Base-by-base conservation (phyloP, 108 stramenopile genomes). In the Skeletonema menzelii region DNA sequence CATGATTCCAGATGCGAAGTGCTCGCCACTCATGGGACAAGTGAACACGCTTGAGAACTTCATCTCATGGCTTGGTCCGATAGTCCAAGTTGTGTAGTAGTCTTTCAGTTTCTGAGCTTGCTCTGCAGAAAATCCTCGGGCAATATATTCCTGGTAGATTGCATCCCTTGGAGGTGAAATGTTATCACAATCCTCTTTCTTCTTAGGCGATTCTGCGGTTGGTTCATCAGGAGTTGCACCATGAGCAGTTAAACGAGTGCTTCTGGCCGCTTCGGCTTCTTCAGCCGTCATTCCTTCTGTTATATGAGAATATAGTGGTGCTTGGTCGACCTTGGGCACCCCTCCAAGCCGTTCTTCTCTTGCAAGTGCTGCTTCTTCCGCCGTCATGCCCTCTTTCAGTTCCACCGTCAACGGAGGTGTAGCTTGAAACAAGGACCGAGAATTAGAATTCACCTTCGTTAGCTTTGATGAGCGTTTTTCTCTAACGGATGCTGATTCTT, bases 251-350 rank as follows among this genome's bases (percentile, higher is more conserved):
- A 60, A 35, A 19, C 59, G 59, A 31, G 30, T 14, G 14, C 34
- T 60, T 17, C 59, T 31, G 59, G 34, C 34, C 12, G 59, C 59
- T 60, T 60, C 59, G 8, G 59, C 59, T 60, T 60, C 59, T 10
- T 60, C 59, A 19, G 59, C 59, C 59, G 59, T 60, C 59, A 60
- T 60, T 35, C 59, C 59, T 60, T 60, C 49, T 0, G 49, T 22
- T 24, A 53, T 53, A 3, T 22, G 22, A 53, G 49, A 53, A 53
- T 20, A 10, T 22, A 7, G 5, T 53, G 49, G 22, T 22, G 49
- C 8, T 53, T 53, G 22, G 24, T 24, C 49, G n/a, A 22, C 49
- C 49, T 10, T 53, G 49, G 19, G 19, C 19, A 22, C 1, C 20
- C 4, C 49, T 53, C 49, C 49, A 5, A 53, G 49, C 8, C 49